Evolutionary conservation across 768 basidiomycete genomes (phyloP).

Genomic region (Gymnopilus junonius): DNA sequence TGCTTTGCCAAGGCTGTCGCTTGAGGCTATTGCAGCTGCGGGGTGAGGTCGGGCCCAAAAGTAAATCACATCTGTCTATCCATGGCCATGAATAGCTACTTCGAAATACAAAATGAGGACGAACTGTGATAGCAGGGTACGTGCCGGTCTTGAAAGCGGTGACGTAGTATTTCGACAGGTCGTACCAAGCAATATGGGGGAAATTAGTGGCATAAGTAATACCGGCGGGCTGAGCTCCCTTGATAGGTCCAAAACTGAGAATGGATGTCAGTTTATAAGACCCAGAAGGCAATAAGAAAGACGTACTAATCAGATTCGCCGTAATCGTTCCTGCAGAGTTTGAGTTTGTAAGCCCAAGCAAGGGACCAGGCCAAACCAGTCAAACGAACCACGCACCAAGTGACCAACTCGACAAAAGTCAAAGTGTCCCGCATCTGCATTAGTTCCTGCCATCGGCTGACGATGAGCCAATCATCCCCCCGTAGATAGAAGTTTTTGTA

Average conservation of each 20-base stretch:
- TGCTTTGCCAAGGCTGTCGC: constrained; percentile 51
- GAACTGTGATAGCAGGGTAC: constrained; percentile 60
- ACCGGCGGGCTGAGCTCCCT: constrained; percentile 48
- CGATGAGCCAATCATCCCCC: constrained; percentile 69
- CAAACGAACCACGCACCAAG: constrained; percentile 48
- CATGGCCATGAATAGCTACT: background rate
- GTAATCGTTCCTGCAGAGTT: constrained; percentile 62
- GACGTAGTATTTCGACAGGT: constrained; percentile 69
- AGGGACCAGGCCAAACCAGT: background rate
- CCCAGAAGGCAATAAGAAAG: background rate
- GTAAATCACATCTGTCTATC: constrained; percentile 50
- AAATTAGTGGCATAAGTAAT: constrained; percentile 48
- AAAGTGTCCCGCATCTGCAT: constrained; percentile 57
- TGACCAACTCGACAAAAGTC: constrained; percentile 68
- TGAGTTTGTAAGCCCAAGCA: background rate
- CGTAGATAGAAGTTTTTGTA: constrained; percentile 72
- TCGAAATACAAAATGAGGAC: constrained; percentile 35
- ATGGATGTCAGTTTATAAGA: background rate
- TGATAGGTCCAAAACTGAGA: constrained; percentile 61
- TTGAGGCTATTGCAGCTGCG: constrained; percentile 44
- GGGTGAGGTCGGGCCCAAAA: constrained; percentile 73
- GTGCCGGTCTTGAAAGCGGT: constrained; percentile 68
- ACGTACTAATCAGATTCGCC: constrained; percentile 75
- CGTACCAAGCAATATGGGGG: constrained; percentile 59
- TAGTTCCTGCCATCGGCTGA: constrained; percentile 73